Evolutionary conservation across 83 land plant species (phyloP), one percentile per base, ranked within the genome.

Genomic region (Larix sibirica): DNA sequence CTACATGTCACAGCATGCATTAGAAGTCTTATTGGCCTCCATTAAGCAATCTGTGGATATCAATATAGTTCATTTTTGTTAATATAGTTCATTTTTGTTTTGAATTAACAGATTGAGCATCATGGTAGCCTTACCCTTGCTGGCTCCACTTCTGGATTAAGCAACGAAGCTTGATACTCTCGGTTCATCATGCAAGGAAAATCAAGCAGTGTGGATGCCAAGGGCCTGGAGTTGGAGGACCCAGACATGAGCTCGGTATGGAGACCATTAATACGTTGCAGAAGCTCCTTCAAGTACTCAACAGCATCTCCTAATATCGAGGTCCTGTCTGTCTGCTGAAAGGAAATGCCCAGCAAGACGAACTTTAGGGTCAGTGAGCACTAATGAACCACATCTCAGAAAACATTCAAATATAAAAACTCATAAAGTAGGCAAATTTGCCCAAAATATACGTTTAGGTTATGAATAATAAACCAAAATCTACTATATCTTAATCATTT

Each of bases 281-380:
- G 77, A n/a, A 73, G 77, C 24, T 42, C 56, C 77, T 73, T 73
- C 77, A 73, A 73, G 77, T 73, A 42, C 77, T 42, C 54, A 73
- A 73, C 24, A 73, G 56, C 77, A 42, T 73, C 77, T 42, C 54
- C 56, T 56, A 73, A 73, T n/a, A 42, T 42, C 8, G 77, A 42
- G 24, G 77, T 9, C 77, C 77, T 73, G 77, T 73, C 56, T 4
- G n/a, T 42, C 56, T 73, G 21, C 26, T 40, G 42, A 73, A 73
- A 50, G 77, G 21, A 42, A 73, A 73, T 20, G 40, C 1, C 54
- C 4, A 42, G 44, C 42, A 17, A 33, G 20, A 69, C 6, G 20
- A 4, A 40, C 44, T 36, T 17, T 69, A 69, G 7, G 42, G 44
- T 40, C 6, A 50, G 36, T 16, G 6, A 4, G 6, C 14, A 31